Evolutionary conservation across 176 grass and related monocot genomes (phyloP).

Genomic region (Cocos nucifera): DNA sequence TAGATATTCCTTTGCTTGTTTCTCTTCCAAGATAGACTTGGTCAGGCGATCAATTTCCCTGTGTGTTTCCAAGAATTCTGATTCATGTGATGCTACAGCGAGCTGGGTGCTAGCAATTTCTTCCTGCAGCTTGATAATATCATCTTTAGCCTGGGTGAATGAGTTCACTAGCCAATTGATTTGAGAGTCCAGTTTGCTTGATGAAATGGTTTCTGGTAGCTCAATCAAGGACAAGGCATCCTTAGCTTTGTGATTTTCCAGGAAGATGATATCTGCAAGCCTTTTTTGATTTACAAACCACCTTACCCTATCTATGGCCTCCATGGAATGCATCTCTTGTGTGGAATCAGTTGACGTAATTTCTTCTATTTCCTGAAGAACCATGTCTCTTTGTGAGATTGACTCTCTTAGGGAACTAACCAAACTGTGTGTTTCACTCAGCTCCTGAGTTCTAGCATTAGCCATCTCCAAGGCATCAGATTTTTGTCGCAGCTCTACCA

Average conservation of each 20-base stretch:
- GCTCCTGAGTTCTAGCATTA: constrained; percentile 45
- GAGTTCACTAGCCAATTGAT: constrained; percentile 66
- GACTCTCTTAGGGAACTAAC: constrained; percentile 56
- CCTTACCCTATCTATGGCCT: constrained; percentile 43
- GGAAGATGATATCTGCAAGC: constrained; percentile 45
- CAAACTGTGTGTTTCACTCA: constrained; percentile 37
- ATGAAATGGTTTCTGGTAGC: constrained; percentile 55
- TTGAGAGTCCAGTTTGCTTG: constrained; percentile 55
- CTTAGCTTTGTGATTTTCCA: constrained; percentile 65
- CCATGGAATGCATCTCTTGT: constrained; percentile 59
- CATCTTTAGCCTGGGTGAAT: constrained; percentile 43
- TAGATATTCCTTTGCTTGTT: constrained; percentile 61
- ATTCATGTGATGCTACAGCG: constrained; percentile 27
- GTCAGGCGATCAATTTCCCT: constrained; percentile 63
- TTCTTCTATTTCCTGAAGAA: constrained; percentile 61
- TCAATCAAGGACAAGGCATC: constrained; percentile 48
- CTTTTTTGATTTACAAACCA: constrained; percentile 85
- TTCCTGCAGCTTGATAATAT: constrained; percentile 36
- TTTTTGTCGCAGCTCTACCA: constrained; percentile 61
- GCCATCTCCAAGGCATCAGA: constrained; percentile 48
- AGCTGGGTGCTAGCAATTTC: constrained; percentile 38
- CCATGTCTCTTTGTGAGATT: constrained; percentile 49
- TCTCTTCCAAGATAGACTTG: constrained; percentile 63
- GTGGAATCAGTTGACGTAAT: constrained; percentile 41
- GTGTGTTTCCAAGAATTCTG: constrained; percentile 46